These are phyloP conservation scores for Amyloporia xantha DNA, from an alignment of 768 basidiomycete genomes.

Conservation along the genomic window DNA sequence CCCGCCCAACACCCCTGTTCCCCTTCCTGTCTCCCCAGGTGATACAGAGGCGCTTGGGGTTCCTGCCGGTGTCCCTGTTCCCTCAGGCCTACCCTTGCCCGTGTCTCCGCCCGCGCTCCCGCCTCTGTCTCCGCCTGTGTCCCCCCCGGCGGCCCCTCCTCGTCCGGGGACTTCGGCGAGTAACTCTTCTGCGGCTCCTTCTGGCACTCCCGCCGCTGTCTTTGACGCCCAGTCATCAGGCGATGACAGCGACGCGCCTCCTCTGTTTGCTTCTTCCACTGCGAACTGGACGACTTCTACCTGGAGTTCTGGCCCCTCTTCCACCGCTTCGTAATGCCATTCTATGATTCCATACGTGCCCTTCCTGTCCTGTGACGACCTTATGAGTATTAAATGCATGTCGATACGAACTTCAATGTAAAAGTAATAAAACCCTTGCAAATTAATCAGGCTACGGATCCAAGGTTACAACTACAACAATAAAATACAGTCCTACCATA, in stretches of 20 bases:
- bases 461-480: no score
- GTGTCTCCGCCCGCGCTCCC: not conserved
- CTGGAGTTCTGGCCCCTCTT: not conserved
- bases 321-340: no score
- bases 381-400: no score
- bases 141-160: not conserved
- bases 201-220: not conserved
- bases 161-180: not conserved
- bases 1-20: conserved; percentile 1
- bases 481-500: no score
- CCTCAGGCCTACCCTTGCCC: not conserved
- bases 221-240: not conserved
- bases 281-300: not conserved
- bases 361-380: no score
- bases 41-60: not conserved
- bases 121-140: not conserved
- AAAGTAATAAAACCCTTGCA: no score
- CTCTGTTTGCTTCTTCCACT: not conserved
- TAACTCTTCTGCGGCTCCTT: not conserved
- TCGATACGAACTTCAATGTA: no score
- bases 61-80: not conserved
- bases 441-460: no score
- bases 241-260: not conserved
- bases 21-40: not conserved
- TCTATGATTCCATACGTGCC: no score